Conservation (phyloP, 192 early-diverging fungal genomes). For the Coemansia brasiliensis region DNA sequence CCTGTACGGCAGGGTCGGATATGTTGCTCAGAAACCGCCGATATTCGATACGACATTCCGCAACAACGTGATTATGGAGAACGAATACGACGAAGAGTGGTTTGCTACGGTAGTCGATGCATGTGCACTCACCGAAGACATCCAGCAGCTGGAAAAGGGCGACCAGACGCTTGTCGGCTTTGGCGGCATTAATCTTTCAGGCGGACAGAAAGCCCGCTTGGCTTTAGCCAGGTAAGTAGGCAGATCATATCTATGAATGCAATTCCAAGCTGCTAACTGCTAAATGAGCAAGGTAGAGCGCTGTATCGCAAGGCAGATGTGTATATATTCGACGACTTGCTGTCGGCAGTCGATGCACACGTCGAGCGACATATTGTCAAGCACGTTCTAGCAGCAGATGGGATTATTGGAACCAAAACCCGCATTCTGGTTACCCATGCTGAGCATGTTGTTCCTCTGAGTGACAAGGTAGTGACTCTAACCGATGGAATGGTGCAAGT, state of each 20-base stretch:
- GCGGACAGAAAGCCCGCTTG: conserved; percentile 67
- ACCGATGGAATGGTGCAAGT: conserved; percentile 7
- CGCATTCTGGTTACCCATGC: no score
- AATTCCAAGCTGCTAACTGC: no score
- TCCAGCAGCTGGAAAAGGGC: conserved; percentile 18
- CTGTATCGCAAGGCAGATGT: conserved; percentile 63
- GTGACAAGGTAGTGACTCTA: conserved; percentile 19
- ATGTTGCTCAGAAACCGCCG: conserved; percentile 43
- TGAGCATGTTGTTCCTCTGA: conserved; percentile 30
- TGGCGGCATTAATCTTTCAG: conserved; percentile 59
- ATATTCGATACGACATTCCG: conserved; percentile 46
- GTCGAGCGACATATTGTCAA: conserved; percentile 61
- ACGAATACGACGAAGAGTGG: conserved; percentile 28
- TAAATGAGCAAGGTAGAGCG: conserved; percentile 55
- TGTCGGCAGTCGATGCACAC: conserved; percentile 67
- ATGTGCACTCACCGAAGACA: conserved; percentile 31
- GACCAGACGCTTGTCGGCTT: conserved; percentile 60
- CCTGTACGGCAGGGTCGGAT: conserved; percentile 61
- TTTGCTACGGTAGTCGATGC: conserved; percentile 23
- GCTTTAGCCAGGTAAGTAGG: no score
- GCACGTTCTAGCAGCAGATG: conserved; percentile 33
- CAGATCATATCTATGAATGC: no score
- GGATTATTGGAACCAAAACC: conserved; percentile 38
- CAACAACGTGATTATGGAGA: conserved; percentile 51
- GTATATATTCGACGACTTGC: conserved; percentile 68